Conservation (phyloP, 2,329 filamentous ascomycete species). For the Penicillium decumbens region DNA sequence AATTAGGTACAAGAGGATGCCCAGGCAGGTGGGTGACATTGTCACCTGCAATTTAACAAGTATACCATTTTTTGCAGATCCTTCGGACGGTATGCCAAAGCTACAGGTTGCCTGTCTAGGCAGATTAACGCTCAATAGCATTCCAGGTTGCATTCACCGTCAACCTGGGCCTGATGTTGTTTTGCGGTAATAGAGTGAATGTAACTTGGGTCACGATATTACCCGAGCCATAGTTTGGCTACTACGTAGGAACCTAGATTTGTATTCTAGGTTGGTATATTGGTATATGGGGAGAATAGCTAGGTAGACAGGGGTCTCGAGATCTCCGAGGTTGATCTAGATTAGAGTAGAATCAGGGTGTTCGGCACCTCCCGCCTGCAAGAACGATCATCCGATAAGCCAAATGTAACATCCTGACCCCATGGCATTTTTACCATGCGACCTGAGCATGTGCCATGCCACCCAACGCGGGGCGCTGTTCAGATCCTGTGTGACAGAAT, state of each 20-base stretch:
- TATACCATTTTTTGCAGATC: neutral
- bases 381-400: constrained; percentile 13
- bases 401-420: constrained; percentile 16
- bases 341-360: neutral
- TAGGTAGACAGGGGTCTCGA: neutral
- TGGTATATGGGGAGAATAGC: neutral
- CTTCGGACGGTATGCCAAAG: constrained; percentile 9
- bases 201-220: constrained; percentile 6
- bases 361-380: constrained; percentile 6
- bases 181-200: neutral
- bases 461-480: neutral
- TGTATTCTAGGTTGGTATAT: neutral
- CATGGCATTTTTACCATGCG: constrained; percentile 11
- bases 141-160: constrained; percentile 1
- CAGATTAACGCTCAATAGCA: neutral
- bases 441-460: constrained; percentile 13
- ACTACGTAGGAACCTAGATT: too few relatives aligned
- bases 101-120: neutral
- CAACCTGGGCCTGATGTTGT: neutral
- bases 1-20: neutral
- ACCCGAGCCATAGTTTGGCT: neutral
- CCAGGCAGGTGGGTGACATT: constrained; percentile 9
- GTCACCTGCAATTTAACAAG: neutral
- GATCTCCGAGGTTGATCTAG: neutral
- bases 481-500: neutral